Conservation (phyloP, 257 asterid species). For the Ligustrum vulgare region DNA sequence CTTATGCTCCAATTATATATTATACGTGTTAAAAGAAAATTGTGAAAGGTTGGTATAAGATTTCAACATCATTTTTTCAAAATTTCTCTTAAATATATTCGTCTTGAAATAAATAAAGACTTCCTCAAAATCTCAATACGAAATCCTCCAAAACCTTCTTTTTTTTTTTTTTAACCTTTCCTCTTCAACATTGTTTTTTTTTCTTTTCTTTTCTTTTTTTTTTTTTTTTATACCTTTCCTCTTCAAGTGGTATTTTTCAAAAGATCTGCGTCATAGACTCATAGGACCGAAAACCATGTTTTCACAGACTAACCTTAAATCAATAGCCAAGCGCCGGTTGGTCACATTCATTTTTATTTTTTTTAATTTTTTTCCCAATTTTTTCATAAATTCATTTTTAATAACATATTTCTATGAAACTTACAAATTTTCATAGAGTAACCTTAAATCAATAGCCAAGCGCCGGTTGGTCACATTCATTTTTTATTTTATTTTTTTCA, state of each 20-base stretch:
- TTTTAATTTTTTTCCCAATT: no score
- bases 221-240: no score
- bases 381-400: no score
- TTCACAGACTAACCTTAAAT: slow-evolving; percentile 15
- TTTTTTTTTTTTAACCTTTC: no score
- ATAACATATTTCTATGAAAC: no score
- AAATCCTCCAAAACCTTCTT: slow-evolving; percentile 18
- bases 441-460: background rate
- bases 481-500: no score
- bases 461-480: no score
- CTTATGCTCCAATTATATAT: background rate
- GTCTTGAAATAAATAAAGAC: slow-evolving; percentile 11
- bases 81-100: slow-evolving; percentile 24
- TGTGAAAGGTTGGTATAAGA: slow-evolving; percentile 76
- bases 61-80: slow-evolving; percentile 71
- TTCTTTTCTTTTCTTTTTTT: no score
- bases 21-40: slow-evolving; percentile 60
- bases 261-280: slow-evolving; percentile 22
- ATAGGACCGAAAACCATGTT: slow-evolving; percentile 20
- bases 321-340: no score
- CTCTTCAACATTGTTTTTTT: no score
- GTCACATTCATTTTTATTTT: no score
- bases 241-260: slow-evolving; percentile 15
- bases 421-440: background rate
- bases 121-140: background rate